Conservation (phyloP, 495 filamentous ascomycete genomes). For the Aspergillus panamensis region DNA sequence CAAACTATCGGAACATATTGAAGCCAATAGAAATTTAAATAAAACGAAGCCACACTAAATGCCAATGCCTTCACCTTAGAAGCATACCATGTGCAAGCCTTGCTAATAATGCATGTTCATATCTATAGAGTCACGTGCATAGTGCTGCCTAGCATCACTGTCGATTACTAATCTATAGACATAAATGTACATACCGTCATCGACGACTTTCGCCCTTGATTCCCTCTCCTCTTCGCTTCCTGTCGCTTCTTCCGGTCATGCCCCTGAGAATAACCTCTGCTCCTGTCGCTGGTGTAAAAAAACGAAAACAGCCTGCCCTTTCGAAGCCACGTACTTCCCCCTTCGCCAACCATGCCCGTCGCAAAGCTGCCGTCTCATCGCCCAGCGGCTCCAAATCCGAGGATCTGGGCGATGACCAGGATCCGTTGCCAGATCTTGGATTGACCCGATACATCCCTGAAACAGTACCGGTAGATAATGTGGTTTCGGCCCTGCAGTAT, state of each 20-base stretch:
- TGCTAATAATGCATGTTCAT: no score
- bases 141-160: no score
- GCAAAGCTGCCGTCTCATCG: conserved; percentile 48
- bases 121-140: no score
- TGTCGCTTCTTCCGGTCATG: conserved; percentile 28
- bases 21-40: no score
- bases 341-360: conserved; percentile 53
- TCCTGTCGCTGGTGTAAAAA: conserved; percentile 44
- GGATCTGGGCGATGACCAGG: conserved; percentile 45
- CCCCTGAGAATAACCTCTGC: conserved; percentile 46
- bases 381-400: conserved; percentile 28
- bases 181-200: no score
- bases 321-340: conserved; percentile 38
- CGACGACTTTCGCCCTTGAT: background rate
- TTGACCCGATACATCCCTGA: conserved; percentile 35
- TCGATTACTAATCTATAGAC: no score
- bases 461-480: conserved; percentile 57
- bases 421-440: conserved; percentile 39
- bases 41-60: no score
- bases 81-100: no score
- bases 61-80: no score
- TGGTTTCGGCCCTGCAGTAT: conserved; percentile 60
- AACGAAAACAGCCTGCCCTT: conserved; percentile 33
- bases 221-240: background rate
- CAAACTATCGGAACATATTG: no score